These are phyloP conservation scores for Neurospora sp. DNA, from an alignment of 495 filamentous ascomycete species.

Conservation along the genomic window DNA sequence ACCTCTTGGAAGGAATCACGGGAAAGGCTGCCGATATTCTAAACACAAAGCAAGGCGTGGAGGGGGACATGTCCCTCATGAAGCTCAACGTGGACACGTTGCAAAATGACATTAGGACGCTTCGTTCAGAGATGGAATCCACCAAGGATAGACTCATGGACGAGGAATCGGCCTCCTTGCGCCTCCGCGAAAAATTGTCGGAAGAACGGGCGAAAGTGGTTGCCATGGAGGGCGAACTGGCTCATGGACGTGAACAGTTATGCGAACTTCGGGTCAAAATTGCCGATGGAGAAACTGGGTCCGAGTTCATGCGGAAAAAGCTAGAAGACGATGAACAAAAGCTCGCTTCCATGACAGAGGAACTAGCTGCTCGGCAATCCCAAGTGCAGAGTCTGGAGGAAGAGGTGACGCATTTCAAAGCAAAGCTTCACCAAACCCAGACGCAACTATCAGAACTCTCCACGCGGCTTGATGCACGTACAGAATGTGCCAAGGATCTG, in stretches of 20 bases:
- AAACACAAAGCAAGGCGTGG: slow-evolving; percentile 30
- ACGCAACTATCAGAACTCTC: slow-evolving; percentile 40
- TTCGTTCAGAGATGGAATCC: slow-evolving; percentile 30
- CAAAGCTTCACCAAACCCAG: slow-evolving; percentile 42
- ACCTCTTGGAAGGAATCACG: slow-evolving; percentile 55
- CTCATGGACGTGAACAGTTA: slow-evolving; percentile 55
- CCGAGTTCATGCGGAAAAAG: slow-evolving; percentile 61
- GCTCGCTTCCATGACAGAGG: slow-evolving; percentile 48
- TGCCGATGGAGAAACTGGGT: slow-evolving; percentile 68
- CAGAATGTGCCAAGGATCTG: slow-evolving; percentile 63
- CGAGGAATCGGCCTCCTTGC: slow-evolving; percentile 30
- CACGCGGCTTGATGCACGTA: slow-evolving; percentile 51
- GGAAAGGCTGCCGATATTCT: slow-evolving; percentile 48
- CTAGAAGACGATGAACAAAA: slow-evolving; percentile 60
- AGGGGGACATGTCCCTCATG: slow-evolving; percentile 33
- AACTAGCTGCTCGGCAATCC: slow-evolving; percentile 56
- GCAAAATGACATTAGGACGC: slow-evolving; percentile 20
- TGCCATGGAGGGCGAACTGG: slow-evolving; percentile 53
- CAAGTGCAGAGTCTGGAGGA: slow-evolving; percentile 57
- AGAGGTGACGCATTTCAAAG: slow-evolving; percentile 50
- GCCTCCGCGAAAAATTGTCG: slow-evolving; percentile 40
- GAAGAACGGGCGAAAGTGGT: slow-evolving; percentile 49
- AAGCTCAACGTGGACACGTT: slow-evolving; percentile 36
- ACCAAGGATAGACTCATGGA: slow-evolving; percentile 40
- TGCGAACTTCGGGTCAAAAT: slow-evolving; percentile 55